Conservation (phyloP, 2,329 filamentous ascomycete species). For the Clarireedia monteithiana region DNA sequence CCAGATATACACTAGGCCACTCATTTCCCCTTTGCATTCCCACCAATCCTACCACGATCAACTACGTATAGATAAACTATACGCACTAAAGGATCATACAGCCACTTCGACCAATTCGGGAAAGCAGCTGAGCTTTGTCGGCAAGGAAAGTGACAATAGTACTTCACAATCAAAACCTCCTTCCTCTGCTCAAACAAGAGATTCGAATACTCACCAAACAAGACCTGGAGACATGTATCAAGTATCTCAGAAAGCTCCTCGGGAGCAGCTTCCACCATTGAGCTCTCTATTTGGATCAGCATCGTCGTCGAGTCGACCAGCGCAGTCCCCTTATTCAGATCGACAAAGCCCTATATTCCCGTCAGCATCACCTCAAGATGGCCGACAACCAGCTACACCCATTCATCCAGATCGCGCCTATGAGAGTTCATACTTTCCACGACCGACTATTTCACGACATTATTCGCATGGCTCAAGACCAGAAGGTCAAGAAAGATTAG, state of each 20-base stretch:
- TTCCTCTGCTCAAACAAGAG: conserved; percentile 16
- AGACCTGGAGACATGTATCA: conserved; percentile 22
- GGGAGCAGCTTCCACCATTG: conserved; percentile 28
- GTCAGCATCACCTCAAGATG: conserved; percentile 21
- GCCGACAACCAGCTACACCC: conserved; percentile 21
- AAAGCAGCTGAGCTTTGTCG: conserved; percentile 9
- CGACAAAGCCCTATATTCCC: conserved; percentile 26
- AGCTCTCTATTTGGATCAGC: conserved; percentile 28
- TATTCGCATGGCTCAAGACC: conserved; percentile 19
- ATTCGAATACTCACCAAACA: conserved; percentile 7
- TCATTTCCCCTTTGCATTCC: conserved; percentile 19
- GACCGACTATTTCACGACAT: conserved; percentile 15
- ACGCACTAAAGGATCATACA: conserved; percentile 14
- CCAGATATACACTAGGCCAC: conserved; percentile 24
- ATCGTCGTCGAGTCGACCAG: conserved; percentile 15
- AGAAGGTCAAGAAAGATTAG: conserved; percentile 21
- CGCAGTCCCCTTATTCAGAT: conserved; percentile 26
- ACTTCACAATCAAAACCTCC: conserved; percentile 16
- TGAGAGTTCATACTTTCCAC: conserved; percentile 23
- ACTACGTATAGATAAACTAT: conserved; percentile 9
- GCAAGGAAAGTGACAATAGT: conserved; percentile 16
- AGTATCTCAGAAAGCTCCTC: conserved; percentile 14
- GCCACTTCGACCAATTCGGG: conserved; percentile 6
- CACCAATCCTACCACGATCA: conserved; percentile 15
- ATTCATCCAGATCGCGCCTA: conserved; percentile 20